Evolutionary conservation across 805 yeast species (phyloP).

Genomic region (Saturnispora bothae): DNA sequence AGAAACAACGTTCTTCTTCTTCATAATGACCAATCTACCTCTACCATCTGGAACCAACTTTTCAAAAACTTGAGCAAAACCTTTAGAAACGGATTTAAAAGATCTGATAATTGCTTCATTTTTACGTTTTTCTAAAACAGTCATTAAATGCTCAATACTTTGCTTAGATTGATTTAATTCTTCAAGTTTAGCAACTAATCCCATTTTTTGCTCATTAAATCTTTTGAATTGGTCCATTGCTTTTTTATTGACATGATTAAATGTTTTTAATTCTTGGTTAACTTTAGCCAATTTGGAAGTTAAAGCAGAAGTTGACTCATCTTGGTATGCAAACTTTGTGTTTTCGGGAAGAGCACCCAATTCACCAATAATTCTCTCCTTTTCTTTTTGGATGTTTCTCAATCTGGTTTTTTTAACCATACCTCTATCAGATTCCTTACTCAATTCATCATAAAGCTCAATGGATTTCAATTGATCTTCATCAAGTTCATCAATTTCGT

Average conservation of each 20-base stretch:
- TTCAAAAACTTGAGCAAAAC: conserved; percentile 67
- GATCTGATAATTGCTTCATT: conserved; percentile 73
- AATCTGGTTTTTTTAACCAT: conserved; percentile 54
- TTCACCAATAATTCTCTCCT: conserved; percentile 64
- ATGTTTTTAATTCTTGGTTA: conserved; percentile 48
- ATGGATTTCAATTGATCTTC: conserved; percentile 45
- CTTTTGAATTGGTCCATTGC: conserved; percentile 76
- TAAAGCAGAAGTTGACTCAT: conserved; percentile 38
- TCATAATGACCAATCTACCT: conserved; percentile 63
- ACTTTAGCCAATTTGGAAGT: conserved; percentile 42
- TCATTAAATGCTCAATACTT: conserved; percentile 65
- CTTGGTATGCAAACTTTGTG: conserved; percentile 45
- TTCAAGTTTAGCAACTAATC: conserved; percentile 49
- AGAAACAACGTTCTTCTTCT: conserved; percentile 16
- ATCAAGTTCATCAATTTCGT: conserved; percentile 39
- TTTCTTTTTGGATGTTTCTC: conserved; percentile 53
- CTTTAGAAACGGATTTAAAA: conserved; percentile 62
- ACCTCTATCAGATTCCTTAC: conserved; percentile 54
- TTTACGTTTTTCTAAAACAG: conserved; percentile 63
- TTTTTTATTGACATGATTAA: conserved; percentile 75
- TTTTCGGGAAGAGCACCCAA: conserved; percentile 87
- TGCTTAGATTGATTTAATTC: conserved; percentile 62
- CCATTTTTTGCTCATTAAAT: conserved; percentile 64
- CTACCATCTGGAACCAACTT: conserved; percentile 74
- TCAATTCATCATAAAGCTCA: conserved; percentile 47